Evolutionary conservation across 2,329 filamentous ascomycete species (phyloP).

Genomic region (Exophiala aquamarina): DNA sequence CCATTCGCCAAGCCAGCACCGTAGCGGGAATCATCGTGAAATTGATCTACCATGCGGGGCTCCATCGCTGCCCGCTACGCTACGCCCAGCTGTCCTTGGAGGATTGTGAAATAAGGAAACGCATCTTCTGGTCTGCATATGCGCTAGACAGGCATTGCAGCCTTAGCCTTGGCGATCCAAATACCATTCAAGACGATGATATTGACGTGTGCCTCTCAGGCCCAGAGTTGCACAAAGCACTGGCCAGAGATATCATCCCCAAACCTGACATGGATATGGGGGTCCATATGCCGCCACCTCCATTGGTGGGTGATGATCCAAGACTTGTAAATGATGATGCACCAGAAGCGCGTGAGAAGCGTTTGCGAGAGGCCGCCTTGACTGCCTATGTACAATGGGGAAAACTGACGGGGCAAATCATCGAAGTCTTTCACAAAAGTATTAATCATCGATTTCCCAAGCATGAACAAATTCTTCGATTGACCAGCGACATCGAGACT

Average conservation of each 20-base stretch:
- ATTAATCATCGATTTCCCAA: conserved; percentile 41
- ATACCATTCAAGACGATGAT: conserved; percentile 43
- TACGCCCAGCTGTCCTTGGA: conserved; percentile 47
- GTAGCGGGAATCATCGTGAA: conserved; percentile 49
- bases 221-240: conserved; percentile 23
- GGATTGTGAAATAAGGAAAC: conserved; percentile 41
- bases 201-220: conserved; percentile 49
- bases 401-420: conserved; percentile 39
- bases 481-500: conserved; percentile 42
- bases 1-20: conserved; percentile 49
- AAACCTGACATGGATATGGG: conserved; percentile 22
- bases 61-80: conserved; percentile 54
- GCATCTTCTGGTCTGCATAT: conserved; percentile 45
- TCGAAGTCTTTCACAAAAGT: conserved; percentile 44
- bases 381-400: conserved; percentile 42
- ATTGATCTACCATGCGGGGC: conserved; percentile 50
- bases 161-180: conserved; percentile 40
- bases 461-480: conserved; percentile 37
- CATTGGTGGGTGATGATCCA: conserved; percentile 7
- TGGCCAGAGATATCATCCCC: conserved; percentile 11
- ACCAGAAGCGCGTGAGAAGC: conserved; percentile 23
- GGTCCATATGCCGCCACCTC: conserved; percentile 22
- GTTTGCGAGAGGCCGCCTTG: conserved; percentile 34
- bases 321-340: conserved; percentile 15
- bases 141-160: conserved; percentile 44